Percentiles rank a stretch among this genome's conserved stretches.
These are phyloP conservation scores for Raphanus sativus DNA, from an alignment of 345 rosid genomes.

Conservation along the genomic window DNA sequence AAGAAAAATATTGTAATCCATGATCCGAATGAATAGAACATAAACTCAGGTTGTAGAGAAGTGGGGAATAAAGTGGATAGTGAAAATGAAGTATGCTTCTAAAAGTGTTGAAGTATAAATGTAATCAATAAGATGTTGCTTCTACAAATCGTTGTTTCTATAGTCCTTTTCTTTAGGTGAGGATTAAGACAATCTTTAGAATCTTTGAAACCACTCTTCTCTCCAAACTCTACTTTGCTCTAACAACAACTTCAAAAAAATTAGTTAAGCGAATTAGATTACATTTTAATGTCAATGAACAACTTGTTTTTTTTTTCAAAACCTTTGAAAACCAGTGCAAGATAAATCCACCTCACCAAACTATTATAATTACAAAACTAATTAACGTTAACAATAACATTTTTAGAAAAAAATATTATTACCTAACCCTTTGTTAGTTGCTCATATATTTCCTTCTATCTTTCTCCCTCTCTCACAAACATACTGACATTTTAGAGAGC, in stretches of 20 bases:
- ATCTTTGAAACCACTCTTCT: conserved; percentile 40
- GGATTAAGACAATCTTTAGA: conserved; percentile 30
- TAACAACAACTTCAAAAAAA: conserved; percentile 23
- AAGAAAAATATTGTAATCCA: background rate
- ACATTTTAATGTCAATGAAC: conserved; percentile 8
- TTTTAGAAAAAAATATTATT: background rate
- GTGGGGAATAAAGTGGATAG: background rate
- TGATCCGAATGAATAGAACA: background rate
- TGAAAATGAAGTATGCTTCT: conserved; percentile 5
- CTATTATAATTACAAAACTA: conserved; percentile 34
- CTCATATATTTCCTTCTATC: conserved; percentile 34
- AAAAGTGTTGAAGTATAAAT: conserved; percentile 17
- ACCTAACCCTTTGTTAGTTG: conserved; percentile 11
- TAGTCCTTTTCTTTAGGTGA: conserved; percentile 36
- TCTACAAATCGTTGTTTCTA: background rate
- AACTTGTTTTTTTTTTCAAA: conserved; percentile 1
- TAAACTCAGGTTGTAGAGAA: background rate
- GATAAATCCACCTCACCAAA: conserved; percentile 72
- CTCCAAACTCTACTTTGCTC: conserved; percentile 36
- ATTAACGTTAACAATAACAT: conserved; percentile 27
- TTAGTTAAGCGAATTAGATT: conserved; percentile 38
- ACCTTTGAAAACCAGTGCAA: conserved; percentile 41
- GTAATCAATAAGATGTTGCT: background rate
- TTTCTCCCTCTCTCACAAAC: conserved; percentile 32
- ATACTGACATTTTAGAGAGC: conserved; percentile 18